phyloP scores from a whole-genome alignment of 2,329 filamentous ascomycete genomes.

The Colletotrichum lini region DNA sequence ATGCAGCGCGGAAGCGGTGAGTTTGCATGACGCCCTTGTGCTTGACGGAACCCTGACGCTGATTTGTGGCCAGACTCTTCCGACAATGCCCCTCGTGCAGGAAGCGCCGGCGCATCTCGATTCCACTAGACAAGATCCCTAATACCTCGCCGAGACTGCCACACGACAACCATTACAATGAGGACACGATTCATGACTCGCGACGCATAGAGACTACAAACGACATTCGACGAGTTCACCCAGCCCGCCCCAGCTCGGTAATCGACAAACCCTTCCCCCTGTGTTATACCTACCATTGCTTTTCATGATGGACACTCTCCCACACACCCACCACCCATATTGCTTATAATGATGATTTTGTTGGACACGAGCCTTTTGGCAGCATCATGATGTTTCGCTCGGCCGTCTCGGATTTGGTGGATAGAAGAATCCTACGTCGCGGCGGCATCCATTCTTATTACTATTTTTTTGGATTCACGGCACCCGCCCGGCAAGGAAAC shows the following conservation, averaged over 20 bases:
- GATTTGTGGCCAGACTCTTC: slow-evolving; percentile 56
- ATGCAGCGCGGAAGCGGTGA: slow-evolving; percentile 73
- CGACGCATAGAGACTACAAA: slow-evolving; percentile 55
- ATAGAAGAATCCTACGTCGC: slow-evolving; percentile 50
- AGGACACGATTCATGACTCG: slow-evolving; percentile 44
- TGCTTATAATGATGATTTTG: slow-evolving; percentile 56
- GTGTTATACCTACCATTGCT: slow-evolving; percentile 41
- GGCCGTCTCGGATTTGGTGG: slow-evolving; percentile 51
- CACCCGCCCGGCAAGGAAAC: slow-evolving; percentile 35
- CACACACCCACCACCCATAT: slow-evolving; percentile 46
- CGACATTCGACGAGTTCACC: slow-evolving; percentile 42
- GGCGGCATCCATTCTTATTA: slow-evolving; percentile 30
- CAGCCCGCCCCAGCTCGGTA: slow-evolving; percentile 34
- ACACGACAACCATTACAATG: slow-evolving; percentile 35
- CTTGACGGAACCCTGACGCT: not conserved
- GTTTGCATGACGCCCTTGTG: slow-evolving; percentile 45
- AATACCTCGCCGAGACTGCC: slow-evolving; percentile 36
- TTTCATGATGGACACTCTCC: slow-evolving; percentile 42
- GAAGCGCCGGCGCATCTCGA: slow-evolving; percentile 45
- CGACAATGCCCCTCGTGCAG: slow-evolving; percentile 58
- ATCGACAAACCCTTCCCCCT: slow-evolving; percentile 27
- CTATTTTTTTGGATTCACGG: slow-evolving; percentile 29
- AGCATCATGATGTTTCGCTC: slow-evolving; percentile 42
- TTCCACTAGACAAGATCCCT: slow-evolving; percentile 42
- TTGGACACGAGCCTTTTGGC: slow-evolving; percentile 42